Evolutionary conservation across 352 stramenopile species (phyloP).

Genomic region (Pythium brachiatum): DNA sequence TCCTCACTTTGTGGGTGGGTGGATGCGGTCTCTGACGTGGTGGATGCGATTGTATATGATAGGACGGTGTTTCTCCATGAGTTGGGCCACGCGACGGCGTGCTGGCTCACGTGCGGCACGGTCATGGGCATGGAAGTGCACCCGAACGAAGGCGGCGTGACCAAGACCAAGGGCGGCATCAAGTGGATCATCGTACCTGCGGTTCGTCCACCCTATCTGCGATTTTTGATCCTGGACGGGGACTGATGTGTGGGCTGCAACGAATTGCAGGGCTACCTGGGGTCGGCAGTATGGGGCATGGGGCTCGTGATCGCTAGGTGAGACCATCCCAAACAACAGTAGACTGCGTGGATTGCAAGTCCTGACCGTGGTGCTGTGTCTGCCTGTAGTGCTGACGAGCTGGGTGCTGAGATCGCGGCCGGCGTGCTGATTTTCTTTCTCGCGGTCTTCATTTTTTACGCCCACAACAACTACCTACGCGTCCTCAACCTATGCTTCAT

Average conservation of each 20-base stretch:
- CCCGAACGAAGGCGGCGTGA: constrained; percentile 85
- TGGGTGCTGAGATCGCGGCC: constrained; percentile 64
- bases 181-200: constrained; percentile 43
- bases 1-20: constrained; percentile 4
- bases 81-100: constrained; percentile 75
- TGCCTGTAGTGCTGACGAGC: constrained; percentile 39
- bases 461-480: constrained; percentile 85
- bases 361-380: background rate
- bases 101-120: constrained; percentile 83
- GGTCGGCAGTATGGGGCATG: constrained; percentile 87
- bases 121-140: constrained; percentile 89
- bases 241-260: background rate
- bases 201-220: constrained; percentile 34
- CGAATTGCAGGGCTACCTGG: constrained; percentile 67
- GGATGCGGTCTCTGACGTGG: background rate
- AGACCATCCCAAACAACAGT: background rate
- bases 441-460: constrained; percentile 83
- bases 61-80: constrained; percentile 89
- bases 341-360: background rate
- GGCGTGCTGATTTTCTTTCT: constrained; percentile 88
- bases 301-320: constrained; percentile 70
- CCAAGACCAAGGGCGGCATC: constrained; percentile 51
- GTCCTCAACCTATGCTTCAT: constrained; percentile 85
- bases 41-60: constrained; percentile 6
- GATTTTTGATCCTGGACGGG: too few relatives aligned